Conservation (phyloP, 108 stramenopile genomes). For the Fragilariopsis cylindrus region DNA sequence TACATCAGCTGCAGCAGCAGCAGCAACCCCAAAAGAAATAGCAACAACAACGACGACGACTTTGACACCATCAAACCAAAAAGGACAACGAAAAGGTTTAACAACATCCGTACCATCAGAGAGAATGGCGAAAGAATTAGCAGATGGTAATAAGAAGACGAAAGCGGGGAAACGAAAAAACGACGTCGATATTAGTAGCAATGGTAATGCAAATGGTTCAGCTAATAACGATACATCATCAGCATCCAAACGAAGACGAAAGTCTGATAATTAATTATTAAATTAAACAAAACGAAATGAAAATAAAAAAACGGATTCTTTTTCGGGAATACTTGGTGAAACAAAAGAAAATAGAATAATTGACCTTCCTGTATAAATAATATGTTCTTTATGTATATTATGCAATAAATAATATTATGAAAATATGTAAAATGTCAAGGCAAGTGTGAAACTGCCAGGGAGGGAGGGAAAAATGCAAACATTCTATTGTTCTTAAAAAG, state of each 20-base stretch:
- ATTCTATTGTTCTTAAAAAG: too few relatives aligned
- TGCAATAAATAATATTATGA: too few relatives aligned
- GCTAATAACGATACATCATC: slow-evolving; percentile 2
- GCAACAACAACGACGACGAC: neutral
- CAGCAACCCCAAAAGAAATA: neutral
- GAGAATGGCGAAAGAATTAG: neutral
- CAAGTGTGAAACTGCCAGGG: too few relatives aligned
- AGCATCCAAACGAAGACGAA: slow-evolving; percentile 19
- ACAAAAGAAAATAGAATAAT: too few relatives aligned
- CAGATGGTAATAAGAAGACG: slow-evolving; percentile 15
- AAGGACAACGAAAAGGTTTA: neutral
- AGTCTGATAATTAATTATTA: slow-evolving; percentile 5
- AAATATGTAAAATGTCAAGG: too few relatives aligned
- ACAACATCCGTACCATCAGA: neutral
- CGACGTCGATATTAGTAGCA: slow-evolving; percentile 13
- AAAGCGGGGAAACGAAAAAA: slow-evolving; percentile 31
- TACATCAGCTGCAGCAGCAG: neutral
- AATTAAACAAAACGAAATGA: neutral
- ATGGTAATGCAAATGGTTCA: slow-evolving; percentile 1
- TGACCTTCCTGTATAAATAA: too few relatives aligned
- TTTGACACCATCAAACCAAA: neutral
- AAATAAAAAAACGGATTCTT: neutral
- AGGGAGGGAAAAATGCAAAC: too few relatives aligned
- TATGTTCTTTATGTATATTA: too few relatives aligned
- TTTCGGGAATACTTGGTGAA: too few relatives aligned